Conservation (phyloP, 2,329 filamentous ascomycete species). For the Cercospora sojina region DNA sequence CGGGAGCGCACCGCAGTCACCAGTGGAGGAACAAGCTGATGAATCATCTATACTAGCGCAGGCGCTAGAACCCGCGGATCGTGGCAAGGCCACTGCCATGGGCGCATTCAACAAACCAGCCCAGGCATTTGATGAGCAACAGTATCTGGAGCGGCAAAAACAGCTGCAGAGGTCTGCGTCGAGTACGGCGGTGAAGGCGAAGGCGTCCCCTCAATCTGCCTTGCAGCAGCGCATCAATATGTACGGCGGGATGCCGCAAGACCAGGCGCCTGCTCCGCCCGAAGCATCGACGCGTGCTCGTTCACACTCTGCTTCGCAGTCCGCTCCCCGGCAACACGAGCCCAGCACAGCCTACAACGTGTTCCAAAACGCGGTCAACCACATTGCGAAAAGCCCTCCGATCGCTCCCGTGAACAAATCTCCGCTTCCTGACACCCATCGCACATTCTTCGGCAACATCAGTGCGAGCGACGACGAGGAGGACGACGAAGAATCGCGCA, state of each 20-base stretch:
- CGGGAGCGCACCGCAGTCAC: slow-evolving; percentile 44
- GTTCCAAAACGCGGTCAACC: slow-evolving; percentile 48
- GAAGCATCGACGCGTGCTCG: slow-evolving; percentile 28
- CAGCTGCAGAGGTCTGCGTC: slow-evolving; percentile 65
- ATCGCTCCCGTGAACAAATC: slow-evolving; percentile 18
- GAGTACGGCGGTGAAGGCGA: slow-evolving; percentile 24
- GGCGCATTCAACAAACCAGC: slow-evolving; percentile 70
- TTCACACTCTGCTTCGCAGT: slow-evolving; percentile 29
- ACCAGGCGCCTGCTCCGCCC: slow-evolving; percentile 23
- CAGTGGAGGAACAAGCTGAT: slow-evolving; percentile 62
- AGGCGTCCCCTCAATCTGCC: slow-evolving; percentile 19
- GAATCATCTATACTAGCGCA: slow-evolving; percentile 61
- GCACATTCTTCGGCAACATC: slow-evolving; percentile 43
- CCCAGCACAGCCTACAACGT: slow-evolving; percentile 43
- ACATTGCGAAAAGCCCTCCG: slow-evolving; percentile 36
- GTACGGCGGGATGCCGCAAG: slow-evolving; percentile 27
- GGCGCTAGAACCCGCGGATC: slow-evolving; percentile 71
- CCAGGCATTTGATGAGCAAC: slow-evolving; percentile 77
- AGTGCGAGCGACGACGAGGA: slow-evolving; percentile 44
- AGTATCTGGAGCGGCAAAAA: slow-evolving; percentile 77
- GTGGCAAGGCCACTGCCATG: slow-evolving; percentile 76
- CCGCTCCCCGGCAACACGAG: slow-evolving; percentile 36
- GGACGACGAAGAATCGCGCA: slow-evolving; percentile 30
- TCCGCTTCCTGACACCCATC: slow-evolving; percentile 36
- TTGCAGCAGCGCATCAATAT: slow-evolving; percentile 30